These are phyloP conservation scores for Corylus avellana DNA, from an alignment of 306 rosid genomes.

Conservation along the genomic window DNA sequence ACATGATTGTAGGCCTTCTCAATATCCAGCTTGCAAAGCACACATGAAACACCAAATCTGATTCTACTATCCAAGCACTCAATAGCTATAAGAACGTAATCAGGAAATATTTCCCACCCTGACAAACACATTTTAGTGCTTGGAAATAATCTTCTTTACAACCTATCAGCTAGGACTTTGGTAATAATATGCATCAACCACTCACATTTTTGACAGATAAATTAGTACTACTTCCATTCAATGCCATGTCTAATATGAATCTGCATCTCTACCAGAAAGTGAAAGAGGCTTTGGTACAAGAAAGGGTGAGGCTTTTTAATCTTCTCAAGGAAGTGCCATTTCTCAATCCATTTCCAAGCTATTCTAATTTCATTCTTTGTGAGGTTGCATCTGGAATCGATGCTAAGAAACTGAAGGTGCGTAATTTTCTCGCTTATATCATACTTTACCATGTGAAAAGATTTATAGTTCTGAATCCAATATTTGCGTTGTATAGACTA, in stretches of 20 bases:
- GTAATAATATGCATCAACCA: background rate
- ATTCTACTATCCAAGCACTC: no score
- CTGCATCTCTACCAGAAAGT: constrained; percentile 58
- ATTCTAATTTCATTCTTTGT: constrained; percentile 93
- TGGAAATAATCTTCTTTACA: no score
- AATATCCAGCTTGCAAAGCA: no score
- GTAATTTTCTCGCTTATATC: background rate
- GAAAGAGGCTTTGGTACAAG: constrained; percentile 75
- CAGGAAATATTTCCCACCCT: no score
- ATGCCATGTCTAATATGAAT: constrained; percentile 32
- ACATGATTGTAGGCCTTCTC: no score
- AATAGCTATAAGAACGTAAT: no score
- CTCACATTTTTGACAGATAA: constrained; percentile 10
- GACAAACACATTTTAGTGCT: no score
- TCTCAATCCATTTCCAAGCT: constrained; percentile 80
- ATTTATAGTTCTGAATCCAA: background rate
- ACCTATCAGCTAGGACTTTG: no score
- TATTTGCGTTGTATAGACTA: background rate
- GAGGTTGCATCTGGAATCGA: constrained; percentile 79
- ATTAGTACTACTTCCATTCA: background rate
- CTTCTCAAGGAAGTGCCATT: constrained; percentile 74
- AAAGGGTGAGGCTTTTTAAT: constrained; percentile 71
- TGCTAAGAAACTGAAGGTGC: constrained; percentile 91
- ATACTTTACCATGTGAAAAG: background rate
- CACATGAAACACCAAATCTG: no score